These are phyloP conservation scores for Apiosordaria backusii DNA, from an alignment of 495 filamentous ascomycete genomes.

Conservation along the genomic window DNA sequence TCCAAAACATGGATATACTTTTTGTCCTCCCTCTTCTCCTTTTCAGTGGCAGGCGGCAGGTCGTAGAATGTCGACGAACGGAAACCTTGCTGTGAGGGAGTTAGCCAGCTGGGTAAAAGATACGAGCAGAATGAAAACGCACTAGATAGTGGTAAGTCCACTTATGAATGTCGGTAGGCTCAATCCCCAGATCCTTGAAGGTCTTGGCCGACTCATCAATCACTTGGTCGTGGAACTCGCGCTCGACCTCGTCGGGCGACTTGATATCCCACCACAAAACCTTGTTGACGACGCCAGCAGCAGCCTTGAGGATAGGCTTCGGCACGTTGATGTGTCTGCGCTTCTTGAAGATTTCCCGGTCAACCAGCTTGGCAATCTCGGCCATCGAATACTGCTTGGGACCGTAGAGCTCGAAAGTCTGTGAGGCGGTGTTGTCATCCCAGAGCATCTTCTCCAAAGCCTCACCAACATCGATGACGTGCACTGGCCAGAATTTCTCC, in stretches of 20 bases:
- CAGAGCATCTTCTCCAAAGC: constrained; percentile 85
- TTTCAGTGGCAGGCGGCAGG: constrained; percentile 88
- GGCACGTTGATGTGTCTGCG: constrained; percentile 91
- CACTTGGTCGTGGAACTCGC: constrained; percentile 89
- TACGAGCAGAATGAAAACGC: constrained; percentile 33
- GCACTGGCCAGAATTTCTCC: constrained; percentile 87
- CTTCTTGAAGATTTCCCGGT: constrained; percentile 86
- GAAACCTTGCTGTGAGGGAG: constrained; percentile 66
- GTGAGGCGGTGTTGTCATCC: constrained; percentile 81
- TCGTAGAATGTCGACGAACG: constrained; percentile 82
- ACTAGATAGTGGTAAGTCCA: constrained; percentile 92
- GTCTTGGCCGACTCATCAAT: constrained; percentile 93
- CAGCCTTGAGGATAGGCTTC: constrained; percentile 68
- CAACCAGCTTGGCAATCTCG: constrained; percentile 82
- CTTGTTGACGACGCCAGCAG: constrained; percentile 69
- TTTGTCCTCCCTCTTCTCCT: constrained; percentile 89
- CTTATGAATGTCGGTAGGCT: constrained; percentile 74
- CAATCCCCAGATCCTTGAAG: constrained; percentile 88
- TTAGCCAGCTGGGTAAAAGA: constrained; percentile 19
- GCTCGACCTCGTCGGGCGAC: constrained; percentile 84
- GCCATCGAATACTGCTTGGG: constrained; percentile 87
- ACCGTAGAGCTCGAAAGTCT: constrained; percentile 94
- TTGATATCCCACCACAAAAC: constrained; percentile 81
- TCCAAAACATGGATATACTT: constrained; percentile 94
- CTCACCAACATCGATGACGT: constrained; percentile 82